Percentiles rank a stretch among this genome's conserved stretches.
Evolutionary conservation across 495 filamentous ascomycete genomes (phyloP).

Genomic region (Penicillium fimorum): DNA sequence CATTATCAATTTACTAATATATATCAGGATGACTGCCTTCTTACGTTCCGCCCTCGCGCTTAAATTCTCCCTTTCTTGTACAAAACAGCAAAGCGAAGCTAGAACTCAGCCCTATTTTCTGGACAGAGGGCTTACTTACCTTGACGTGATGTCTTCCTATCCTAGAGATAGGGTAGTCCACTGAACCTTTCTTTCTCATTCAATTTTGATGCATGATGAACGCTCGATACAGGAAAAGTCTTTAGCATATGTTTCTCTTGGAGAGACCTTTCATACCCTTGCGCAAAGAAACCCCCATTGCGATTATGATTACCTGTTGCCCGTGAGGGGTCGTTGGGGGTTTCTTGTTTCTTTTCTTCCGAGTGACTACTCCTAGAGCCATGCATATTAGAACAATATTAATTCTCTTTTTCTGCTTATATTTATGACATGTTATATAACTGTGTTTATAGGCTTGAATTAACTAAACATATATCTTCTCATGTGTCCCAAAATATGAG

Average conservation of each 20-base stretch:
- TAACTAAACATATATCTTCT: not conserved
- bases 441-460: not conserved
- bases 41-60: constrained; percentile 43
- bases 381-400: constrained; percentile 34
- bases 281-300: constrained; percentile 1
- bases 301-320: constrained; percentile 18
- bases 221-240: constrained; percentile 10
- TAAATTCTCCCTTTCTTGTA: constrained; percentile 23
- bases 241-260: constrained; percentile 7
- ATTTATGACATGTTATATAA: not conserved
- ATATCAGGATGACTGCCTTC: constrained; percentile 42
- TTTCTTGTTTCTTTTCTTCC: constrained; percentile 19
- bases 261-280: constrained; percentile 14
- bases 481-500: not conserved
- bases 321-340: constrained; percentile 12
- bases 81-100: constrained; percentile 23
- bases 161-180: constrained; percentile 40
- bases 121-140: constrained; percentile 23
- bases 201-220: constrained; percentile 15
- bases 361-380: constrained; percentile 14
- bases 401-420: constrained; percentile 18
- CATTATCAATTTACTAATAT: constrained; percentile 19
- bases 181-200: constrained; percentile 19
- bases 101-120: constrained; percentile 22
- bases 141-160: constrained; percentile 32